These are phyloP conservation scores for Trypanosoma scelopori DNA, from an alignment of 208 protist genomes.

Conservation along the genomic window DNA sequence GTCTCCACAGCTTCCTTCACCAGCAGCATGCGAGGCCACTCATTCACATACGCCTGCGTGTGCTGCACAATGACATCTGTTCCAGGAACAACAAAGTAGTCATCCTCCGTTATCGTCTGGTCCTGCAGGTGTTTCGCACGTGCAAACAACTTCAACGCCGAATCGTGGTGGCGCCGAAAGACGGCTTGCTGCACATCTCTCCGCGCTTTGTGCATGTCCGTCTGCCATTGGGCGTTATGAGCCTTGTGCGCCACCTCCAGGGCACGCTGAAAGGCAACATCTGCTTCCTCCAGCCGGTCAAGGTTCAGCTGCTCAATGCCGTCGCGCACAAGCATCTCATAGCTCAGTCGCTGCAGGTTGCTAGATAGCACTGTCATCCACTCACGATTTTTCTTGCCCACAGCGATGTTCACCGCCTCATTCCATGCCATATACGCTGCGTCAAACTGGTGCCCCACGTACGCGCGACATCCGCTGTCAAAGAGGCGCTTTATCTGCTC, in stretches of 20 bases:
- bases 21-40: slow-evolving; percentile 82
- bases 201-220: slow-evolving; percentile 68
- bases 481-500: slow-evolving; percentile 85
- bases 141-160: slow-evolving; percentile 77
- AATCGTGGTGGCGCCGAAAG: slow-evolving; percentile 85
- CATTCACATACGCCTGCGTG: slow-evolving; percentile 71
- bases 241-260: slow-evolving; percentile 79
- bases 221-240: slow-evolving; percentile 83
- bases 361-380: slow-evolving; percentile 88
- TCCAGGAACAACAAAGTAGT: slow-evolving; percentile 76
- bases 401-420: slow-evolving; percentile 82
- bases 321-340: slow-evolving; percentile 86
- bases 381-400: slow-evolving; percentile 80
- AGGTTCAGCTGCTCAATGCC: slow-evolving; percentile 62
- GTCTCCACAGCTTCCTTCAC: slow-evolving; percentile 83
- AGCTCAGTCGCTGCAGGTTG: slow-evolving; percentile 91
- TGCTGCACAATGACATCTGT: slow-evolving; percentile 73
- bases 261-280: slow-evolving; percentile 64
- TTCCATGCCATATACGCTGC: slow-evolving; percentile 89
- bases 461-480: slow-evolving; percentile 78
- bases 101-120: slow-evolving; percentile 57
- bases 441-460: slow-evolving; percentile 72
- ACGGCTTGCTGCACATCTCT: slow-evolving; percentile 81
- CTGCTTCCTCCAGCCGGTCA: slow-evolving; percentile 74
- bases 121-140: slow-evolving; percentile 36